These are phyloP conservation scores for Gossypium arboreum DNA, from an alignment of 345 rosid species.

Conservation along the genomic window DNA sequence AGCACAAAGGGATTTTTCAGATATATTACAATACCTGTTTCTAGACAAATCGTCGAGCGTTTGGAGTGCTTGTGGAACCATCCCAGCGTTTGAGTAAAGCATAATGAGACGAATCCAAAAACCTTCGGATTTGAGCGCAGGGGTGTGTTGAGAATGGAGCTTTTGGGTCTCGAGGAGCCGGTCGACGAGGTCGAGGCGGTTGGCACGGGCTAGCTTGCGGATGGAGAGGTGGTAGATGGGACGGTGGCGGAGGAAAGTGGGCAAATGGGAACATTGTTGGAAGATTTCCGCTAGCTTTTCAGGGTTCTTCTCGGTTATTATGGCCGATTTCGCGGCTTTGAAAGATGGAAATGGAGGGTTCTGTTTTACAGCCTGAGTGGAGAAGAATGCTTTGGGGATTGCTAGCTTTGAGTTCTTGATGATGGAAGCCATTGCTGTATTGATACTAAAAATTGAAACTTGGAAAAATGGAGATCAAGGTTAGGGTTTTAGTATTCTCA, in stretches of 20 bases:
- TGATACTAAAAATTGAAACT: background rate
- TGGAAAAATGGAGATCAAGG: background rate
- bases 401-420: conserved; percentile 12
- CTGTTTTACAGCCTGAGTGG: conserved; percentile 1
- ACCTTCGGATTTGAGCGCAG: conserved; percentile 27
- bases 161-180: conserved; percentile 17
- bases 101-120: conserved; percentile 35
- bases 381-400: conserved; percentile 17
- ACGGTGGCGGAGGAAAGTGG: conserved; percentile 39
- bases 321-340: conserved; percentile 30
- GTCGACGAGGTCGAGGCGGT: conserved; percentile 32
- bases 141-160: background rate
- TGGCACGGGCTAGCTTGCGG: conserved; percentile 30
- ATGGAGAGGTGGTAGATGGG: conserved; percentile 32
- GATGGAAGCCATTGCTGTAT: conserved; percentile 23
- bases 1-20: conserved; percentile 33
- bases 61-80: conserved; percentile 30
- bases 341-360: conserved; percentile 22
- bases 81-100: conserved; percentile 32
- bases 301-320: conserved; percentile 27
- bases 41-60: conserved; percentile 13
- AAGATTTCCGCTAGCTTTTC: conserved; percentile 29
- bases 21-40: conserved; percentile 13
- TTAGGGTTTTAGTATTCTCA: conserved; percentile 3
- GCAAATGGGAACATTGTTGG: conserved; percentile 20